Base-by-base conservation (phyloP, 1,284 basidiomycete genomes). In the Pascua sp. region DNA sequence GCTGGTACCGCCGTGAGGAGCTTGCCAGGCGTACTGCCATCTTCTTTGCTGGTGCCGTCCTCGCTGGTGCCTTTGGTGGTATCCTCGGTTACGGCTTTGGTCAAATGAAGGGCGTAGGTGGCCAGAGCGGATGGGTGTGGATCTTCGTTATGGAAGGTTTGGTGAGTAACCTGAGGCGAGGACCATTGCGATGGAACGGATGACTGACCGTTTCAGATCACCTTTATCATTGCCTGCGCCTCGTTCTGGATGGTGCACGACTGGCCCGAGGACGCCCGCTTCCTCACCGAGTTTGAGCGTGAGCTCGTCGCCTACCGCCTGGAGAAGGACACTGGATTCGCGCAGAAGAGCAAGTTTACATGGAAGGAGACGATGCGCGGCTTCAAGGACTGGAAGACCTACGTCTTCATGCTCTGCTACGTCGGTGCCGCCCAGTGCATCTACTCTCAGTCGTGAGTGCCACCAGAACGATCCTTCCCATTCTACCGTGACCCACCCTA, bases 71-170 rank as follows among this genome's bases (percentile, higher is more conserved):
- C 15, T 76, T 75, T 52, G 75, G 76, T 48, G 76, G 76, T 56
- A 76, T 77, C 53, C 69, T 78, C 24, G 77, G 77, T 17, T 78
- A 57, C 49, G 59, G 47, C 42, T 47, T 56, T n/a, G 46, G 47
- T 12, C 45, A 56, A 44, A 47, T 51, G 56, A 60, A 70, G 43
- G 79, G 79, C 18, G 66, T 78, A 16, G 78, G 78, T 16, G 78
- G 77, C 37, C 72, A 73, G 53, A 57, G 62, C 8, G 79, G 79
- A 38, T 80, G 79, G 78, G 62, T 66, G 4, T 80, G 79, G 78
- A 78, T 80, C 54, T 79, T 80, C 69, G 77, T 79, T 60, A 75
- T 78, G 52, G 78, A 79, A 61, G 78, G 78, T 8, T 58, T 80
- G 8, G 32, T 32, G 24, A 32, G 24, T 32, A 32, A 45, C 11